These are phyloP conservation scores for Hamamelis virginiana DNA, from an alignment of 164 flowering plant genomes.

Conservation along the genomic window DNA sequence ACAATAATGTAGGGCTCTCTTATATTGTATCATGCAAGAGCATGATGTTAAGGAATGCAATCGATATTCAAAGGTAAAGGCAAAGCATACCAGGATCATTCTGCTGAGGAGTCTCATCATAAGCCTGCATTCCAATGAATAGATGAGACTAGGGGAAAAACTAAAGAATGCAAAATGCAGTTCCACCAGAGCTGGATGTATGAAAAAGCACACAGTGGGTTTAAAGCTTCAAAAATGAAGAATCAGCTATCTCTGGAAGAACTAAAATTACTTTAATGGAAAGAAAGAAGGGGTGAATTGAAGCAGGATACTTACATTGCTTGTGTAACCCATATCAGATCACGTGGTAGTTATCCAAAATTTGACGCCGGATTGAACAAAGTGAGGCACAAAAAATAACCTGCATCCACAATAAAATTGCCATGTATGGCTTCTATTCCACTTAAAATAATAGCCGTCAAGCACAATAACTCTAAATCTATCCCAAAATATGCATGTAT, in stretches of 20 bases:
- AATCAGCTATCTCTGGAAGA: neutral
- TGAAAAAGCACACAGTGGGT: no score
- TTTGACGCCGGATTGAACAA: constrained; percentile 12
- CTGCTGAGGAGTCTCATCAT: constrained; percentile 22
- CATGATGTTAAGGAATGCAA: neutral
- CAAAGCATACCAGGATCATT: constrained; percentile 36
- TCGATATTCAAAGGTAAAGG: neutral
- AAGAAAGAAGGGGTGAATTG: neutral
- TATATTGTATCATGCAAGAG: neutral
- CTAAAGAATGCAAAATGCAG: neutral
- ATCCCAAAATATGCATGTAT: neutral
- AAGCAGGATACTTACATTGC: constrained; percentile 24
- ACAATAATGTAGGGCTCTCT: neutral
- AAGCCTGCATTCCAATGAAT: constrained; percentile 29
- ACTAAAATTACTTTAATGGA: neutral
- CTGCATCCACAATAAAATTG: constrained; percentile 25
- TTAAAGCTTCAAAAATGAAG: neutral
- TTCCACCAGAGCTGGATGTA: neutral
- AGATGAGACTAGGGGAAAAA: neutral
- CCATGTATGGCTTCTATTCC: neutral
- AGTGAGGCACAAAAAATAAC: constrained; percentile 10
- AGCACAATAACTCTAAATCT: neutral
- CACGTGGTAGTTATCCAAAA: constrained; percentile 12
- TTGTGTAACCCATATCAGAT: constrained; percentile 33
- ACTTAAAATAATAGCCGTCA: neutral